Evolutionary conservation across 2,329 filamentous ascomycete genomes (phyloP), one percentile per base, ranked within the genome.

Genomic region (Stagonosporopsis chrysanthemi): DNA sequence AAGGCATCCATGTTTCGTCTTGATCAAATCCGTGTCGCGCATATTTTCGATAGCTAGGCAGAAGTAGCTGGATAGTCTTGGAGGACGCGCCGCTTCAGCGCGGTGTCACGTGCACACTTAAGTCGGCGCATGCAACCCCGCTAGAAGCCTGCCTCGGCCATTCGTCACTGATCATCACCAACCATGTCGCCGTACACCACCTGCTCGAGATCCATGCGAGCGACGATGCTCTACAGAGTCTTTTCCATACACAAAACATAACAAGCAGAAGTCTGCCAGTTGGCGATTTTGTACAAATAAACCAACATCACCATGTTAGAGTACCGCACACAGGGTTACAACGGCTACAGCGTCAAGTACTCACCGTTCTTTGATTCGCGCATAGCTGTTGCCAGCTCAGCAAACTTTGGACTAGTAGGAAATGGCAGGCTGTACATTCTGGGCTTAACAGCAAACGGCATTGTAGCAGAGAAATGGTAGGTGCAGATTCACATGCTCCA

Each of bases 321-420:
- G 79, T 98, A 91, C 80, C 90, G 91, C 63, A 98, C 95, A 22
- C 85, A 91, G 74, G 95, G 95, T 71, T 98, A 87, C 84, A 97
- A 98, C 78, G 93, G 93, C 70, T 97, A 96, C 80, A 91, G 91
- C 67, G 92, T 97, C 78, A 97, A 97, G 80, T 99, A 98, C 83
- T 98, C 94, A 53, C 95, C 95, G 6, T 99, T 97, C 82, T 96
- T 96, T 81, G 95, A 98, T 81, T 95, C 91, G 65, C 88, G 93
- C 62, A 87, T 99, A 63, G 94, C 94, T 55, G 92, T 97, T 69
- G 91, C 91, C 28, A 85, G 90, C 1, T 90, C 92, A n/a, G 88
- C 94, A 63, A 98, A 99, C 82, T 99, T 95, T 79, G 95, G 95
- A 36, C 90, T 99, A 36, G 94, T 99, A 33, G 95, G 95, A 44